Evolutionary conservation across 768 basidiomycete genomes (phyloP).

Genomic region (Tylopilus cervinicoccineus): DNA sequence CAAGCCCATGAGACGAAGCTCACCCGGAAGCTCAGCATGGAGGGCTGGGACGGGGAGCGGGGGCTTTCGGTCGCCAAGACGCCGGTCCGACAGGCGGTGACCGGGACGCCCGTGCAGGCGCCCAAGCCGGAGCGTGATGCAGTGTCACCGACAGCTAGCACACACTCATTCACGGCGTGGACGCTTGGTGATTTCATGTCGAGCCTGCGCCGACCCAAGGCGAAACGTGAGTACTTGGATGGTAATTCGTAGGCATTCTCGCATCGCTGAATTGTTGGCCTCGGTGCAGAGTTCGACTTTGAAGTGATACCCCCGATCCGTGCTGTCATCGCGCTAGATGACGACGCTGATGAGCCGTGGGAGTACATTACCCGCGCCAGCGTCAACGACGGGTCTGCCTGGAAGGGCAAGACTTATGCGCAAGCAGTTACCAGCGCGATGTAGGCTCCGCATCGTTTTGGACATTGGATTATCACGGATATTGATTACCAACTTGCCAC

Average conservation of each 20-base stretch:
- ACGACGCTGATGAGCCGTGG: constrained; percentile 30
- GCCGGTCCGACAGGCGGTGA: background rate
- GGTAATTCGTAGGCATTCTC: background rate
- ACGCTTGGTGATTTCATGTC: constrained; percentile 29
- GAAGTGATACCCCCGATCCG: constrained; percentile 30
- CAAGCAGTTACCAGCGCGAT: constrained; percentile 25
- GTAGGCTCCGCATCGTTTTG: constrained; percentile 4
- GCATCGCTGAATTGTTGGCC: background rate
- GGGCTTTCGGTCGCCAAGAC: background rate
- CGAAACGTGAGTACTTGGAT: constrained; percentile 18
- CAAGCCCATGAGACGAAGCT: constrained; percentile 13
- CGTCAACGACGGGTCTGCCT: constrained; percentile 23
- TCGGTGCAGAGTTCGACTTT: constrained; percentile 23
- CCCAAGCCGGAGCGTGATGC: background rate
- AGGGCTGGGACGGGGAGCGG: constrained; percentile 27
- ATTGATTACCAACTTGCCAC: constrained; percentile 4
- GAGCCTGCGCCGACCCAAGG: constrained; percentile 19
- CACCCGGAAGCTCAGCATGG: constrained; percentile 25
- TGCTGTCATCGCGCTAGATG: constrained; percentile 30
- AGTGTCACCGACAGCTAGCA: constrained; percentile 4
- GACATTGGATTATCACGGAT: background rate
- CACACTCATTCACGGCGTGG: constrained; percentile 15
- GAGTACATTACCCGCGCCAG: constrained; percentile 30
- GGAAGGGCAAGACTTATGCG: constrained; percentile 32
- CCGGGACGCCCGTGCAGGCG: background rate